Conservation (phyloP, 2,329 filamentous ascomycete genomes). For the Pyricularia sp. region DNA sequence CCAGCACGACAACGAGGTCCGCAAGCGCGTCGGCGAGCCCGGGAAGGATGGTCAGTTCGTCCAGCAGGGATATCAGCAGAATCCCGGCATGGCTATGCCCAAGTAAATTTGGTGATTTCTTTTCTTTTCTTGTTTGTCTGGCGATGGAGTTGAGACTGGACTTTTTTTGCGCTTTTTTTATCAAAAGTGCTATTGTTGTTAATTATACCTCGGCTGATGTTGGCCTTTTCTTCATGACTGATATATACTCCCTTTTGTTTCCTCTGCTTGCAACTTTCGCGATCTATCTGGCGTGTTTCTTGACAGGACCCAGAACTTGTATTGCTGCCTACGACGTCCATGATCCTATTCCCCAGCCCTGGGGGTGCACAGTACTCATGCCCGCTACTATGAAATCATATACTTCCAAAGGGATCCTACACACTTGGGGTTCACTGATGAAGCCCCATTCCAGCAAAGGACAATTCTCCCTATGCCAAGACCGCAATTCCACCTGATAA, state of each 20-base stretch:
- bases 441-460: no score
- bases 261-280: background rate
- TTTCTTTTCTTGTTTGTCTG: background rate
- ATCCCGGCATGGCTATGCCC: slow-evolving; percentile 18
- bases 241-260: background rate
- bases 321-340: no score
- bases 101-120: background rate
- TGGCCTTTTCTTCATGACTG: background rate
- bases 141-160: background rate
- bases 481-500: no score
- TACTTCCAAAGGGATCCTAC: no score
- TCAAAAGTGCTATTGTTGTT: background rate
- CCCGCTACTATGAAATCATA: no score
- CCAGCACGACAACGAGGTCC: slow-evolving; percentile 49
- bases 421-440: no score
- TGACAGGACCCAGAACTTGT: no score
- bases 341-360: no score
- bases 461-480: no score
- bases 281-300: no score
- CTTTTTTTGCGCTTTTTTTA: background rate
- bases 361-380: no score
- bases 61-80: slow-evolving; percentile 22
- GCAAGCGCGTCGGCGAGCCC: slow-evolving; percentile 17
- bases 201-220: background rate
- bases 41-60: slow-evolving; percentile 10